phyloP scores from a whole-genome alignment of 1,139 yeast genomes.

The Pneumocystis canis region DNA sequence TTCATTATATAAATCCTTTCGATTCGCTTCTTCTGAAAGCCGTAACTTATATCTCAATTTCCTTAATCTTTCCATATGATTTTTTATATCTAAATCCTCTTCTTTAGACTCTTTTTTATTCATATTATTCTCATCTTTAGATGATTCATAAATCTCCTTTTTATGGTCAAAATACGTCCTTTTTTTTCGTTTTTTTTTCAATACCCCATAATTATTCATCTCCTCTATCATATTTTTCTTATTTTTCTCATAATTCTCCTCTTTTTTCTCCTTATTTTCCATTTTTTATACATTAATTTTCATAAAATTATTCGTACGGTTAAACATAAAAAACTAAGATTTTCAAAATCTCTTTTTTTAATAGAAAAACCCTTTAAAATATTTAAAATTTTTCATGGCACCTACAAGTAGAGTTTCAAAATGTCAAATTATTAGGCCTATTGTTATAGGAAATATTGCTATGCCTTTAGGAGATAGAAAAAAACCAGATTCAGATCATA shows the following conservation, averaged over 20 bases:
- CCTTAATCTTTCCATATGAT: slow-evolving; percentile 9
- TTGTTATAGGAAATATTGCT: slow-evolving; percentile 77
- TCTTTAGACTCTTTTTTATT: not conserved
- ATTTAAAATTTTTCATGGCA: not conserved
- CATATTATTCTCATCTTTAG: not conserved
- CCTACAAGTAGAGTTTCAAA: not conserved
- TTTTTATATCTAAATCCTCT: slow-evolving; percentile 3
- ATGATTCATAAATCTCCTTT: not conserved
- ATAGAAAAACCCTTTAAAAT: not conserved
- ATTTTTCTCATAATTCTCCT: not conserved
- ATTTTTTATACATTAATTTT: not conserved
- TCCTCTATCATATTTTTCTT: not conserved
- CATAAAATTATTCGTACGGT: not conserved
- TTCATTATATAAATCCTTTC: slow-evolving; percentile 31
- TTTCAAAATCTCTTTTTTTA: not conserved
- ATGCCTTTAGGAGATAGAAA: slow-evolving; percentile 47
- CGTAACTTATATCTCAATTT: slow-evolving; percentile 12
- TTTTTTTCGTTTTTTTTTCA: not conserved
- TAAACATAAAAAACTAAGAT: not conserved
- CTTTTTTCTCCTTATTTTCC: not conserved
- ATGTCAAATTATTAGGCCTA: slow-evolving; percentile 36
- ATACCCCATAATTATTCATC: not conserved
- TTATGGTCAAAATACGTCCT: not conserved
- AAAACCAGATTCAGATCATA: slow-evolving; percentile 73
- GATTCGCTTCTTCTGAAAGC: slow-evolving; percentile 26